A percentile compares a stretch with the other conserved stretches of the same genome.
phyloP scores from a whole-genome alignment of 164 flowering plant species.

The Annona cherimola region DNA sequence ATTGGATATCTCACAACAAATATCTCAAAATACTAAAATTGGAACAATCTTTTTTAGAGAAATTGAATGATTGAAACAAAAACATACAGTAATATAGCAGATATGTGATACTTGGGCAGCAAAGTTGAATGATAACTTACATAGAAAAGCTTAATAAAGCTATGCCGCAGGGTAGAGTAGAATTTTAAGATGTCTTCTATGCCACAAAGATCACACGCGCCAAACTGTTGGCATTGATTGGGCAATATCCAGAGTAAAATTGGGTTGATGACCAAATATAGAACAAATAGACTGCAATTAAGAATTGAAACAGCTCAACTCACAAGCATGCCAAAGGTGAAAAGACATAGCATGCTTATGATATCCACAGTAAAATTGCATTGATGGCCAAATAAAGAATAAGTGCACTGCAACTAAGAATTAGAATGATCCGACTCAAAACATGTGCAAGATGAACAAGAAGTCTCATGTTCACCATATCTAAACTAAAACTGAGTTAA shows the following conservation, averaged over 20 bases:
- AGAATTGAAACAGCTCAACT: background rate
- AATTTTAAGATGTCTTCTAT: background rate
- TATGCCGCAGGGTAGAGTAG: background rate
- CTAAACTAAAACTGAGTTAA: no score
- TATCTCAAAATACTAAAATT: no score
- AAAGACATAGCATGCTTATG: background rate
- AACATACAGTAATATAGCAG: background rate
- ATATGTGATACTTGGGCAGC: background rate
- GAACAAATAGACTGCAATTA: slow-evolving; percentile 6
- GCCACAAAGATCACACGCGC: background rate
- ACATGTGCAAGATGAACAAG: background rate
- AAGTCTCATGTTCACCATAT: background rate
- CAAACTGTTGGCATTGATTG: slow-evolving; percentile 8
- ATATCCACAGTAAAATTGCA: slow-evolving; percentile 9
- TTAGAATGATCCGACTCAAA: background rate
- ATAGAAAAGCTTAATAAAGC: slow-evolving; percentile 11
- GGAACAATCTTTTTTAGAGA: background rate
- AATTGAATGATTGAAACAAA: background rate
- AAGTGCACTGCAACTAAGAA: slow-evolving; percentile 5
- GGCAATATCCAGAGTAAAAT: slow-evolving; percentile 12
- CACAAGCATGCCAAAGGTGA: background rate
- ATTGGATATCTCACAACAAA: no score
- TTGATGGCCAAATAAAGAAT: slow-evolving; percentile 7
- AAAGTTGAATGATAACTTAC: background rate
- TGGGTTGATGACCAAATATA: slow-evolving; percentile 10